Percentiles rank a stretch among this genome's conserved stretches.
phyloP scores from a whole-genome alignment of 179 eudicot species.

The Silene noctiflora region DNA sequence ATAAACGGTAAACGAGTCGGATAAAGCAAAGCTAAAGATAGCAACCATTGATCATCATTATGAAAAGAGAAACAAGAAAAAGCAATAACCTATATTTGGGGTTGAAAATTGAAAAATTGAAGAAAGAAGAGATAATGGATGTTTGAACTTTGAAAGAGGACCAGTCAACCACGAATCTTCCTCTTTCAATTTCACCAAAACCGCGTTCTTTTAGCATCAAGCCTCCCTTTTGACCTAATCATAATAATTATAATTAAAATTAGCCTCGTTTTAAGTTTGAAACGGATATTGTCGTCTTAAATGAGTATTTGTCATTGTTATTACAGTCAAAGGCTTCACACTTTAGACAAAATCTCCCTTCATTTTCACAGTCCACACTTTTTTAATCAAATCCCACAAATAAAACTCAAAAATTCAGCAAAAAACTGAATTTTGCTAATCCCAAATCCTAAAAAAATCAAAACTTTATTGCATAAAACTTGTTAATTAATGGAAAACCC shows the following conservation, averaged over 20 bases:
- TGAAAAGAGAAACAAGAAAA: too few relatives aligned
- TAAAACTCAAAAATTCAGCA: neutral
- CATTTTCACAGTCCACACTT: constrained; percentile 1
- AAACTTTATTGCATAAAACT: neutral
- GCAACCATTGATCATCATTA: too few relatives aligned
- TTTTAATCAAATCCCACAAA: constrained; percentile 13
- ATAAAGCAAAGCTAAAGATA: too few relatives aligned
- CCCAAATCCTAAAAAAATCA: neutral
- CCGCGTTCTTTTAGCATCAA: constrained; percentile 32
- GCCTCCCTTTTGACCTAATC: neutral
- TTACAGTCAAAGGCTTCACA: constrained; percentile 35
- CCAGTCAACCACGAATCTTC: constrained; percentile 45
- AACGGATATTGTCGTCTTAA: too few relatives aligned
- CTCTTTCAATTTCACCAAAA: constrained; percentile 21
- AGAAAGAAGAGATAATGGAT: neutral
- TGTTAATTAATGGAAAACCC: constrained; percentile 29
- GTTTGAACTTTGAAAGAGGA: constrained; percentile 23
- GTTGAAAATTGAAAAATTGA: neutral
- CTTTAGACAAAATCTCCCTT: constrained; percentile 19
- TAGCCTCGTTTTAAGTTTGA: too few relatives aligned
- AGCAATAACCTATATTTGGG: neutral
- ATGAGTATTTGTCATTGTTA: constrained; percentile 22
- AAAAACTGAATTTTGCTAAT: neutral
- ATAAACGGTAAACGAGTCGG: too few relatives aligned
- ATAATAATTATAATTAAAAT: too few relatives aligned